Conservation (phyloP, 148 eudicot genomes). For the Chenopodium formosanum region DNA sequence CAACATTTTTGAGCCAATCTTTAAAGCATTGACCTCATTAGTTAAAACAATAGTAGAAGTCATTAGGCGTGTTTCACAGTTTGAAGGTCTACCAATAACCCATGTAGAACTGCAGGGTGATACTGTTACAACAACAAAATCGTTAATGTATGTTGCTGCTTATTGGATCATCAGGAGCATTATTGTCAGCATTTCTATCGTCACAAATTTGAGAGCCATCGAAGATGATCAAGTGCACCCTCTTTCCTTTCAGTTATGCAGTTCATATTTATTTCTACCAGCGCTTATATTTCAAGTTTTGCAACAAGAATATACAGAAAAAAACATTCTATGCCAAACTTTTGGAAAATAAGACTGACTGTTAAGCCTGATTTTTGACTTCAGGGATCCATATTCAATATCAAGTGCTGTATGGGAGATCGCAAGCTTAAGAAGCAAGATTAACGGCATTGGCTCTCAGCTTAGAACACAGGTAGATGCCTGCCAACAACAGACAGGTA, state of each 20-base stretch:
- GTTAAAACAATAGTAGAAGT: constrained; percentile 38
- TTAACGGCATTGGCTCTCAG: constrained; percentile 36
- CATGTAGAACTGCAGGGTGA: constrained; percentile 37
- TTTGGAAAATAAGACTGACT: constrained; percentile 5
- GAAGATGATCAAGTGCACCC: constrained; percentile 68
- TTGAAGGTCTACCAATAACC: constrained; percentile 43
- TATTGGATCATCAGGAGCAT: constrained; percentile 68
- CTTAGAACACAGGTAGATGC: constrained; percentile 40
- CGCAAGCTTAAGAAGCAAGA: constrained; percentile 41
- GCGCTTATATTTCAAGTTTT: neutral
- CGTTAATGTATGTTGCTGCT: constrained; percentile 46
- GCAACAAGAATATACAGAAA: neutral
- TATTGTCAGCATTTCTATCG: constrained; percentile 43
- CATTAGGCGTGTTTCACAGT: constrained; percentile 37
- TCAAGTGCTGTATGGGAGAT: constrained; percentile 50
- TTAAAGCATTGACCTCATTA: constrained; percentile 36
- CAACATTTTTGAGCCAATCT: constrained; percentile 31
- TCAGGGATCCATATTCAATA: constrained; percentile 43
- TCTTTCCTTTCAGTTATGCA: constrained; percentile 38
- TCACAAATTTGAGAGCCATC: constrained; percentile 43
- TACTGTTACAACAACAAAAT: constrained; percentile 25
- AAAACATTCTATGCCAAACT: neutral
- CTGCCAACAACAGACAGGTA: constrained; percentile 56
- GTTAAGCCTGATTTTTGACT: neutral
- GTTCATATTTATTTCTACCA: neutral